Base-by-base conservation (phyloP, 345 rosid species). In the Triadica sebifera region DNA sequence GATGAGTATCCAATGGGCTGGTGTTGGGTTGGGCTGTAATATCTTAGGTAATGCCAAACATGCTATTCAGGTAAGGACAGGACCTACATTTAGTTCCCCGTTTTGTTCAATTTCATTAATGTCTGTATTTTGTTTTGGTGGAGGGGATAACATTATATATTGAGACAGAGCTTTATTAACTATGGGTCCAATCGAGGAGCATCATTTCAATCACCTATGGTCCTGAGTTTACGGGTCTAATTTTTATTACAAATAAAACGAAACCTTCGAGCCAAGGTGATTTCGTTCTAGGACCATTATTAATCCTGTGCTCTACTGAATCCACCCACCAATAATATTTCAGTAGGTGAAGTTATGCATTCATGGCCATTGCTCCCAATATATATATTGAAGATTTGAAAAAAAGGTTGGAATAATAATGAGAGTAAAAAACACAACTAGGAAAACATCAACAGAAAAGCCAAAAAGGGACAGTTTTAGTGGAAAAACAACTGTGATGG, bases 1-100 rank as follows among this genome's bases (percentile, higher is more conserved):
- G 51, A 74, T 53, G 75, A 74, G 81, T 4, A 85, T 85, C 86
- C 85, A 56, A 83, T 79, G 82, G 82, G 77, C 71, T 29, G 67
- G 65, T 43, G 6, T 0, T 69, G 57, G 80, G 78, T 75, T 64
- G 77, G 81, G 78, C 74, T 68, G 20, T 81, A 58, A 53, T 57
- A 17, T 76, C 82, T 49, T 66, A 69, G 69, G 67, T 59, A 80
- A 78, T 65, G 78, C 78, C 82, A 78, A 80, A 64, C 65, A 5
- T 41, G 57, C 1, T 12, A 41, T 64, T 61, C n/a, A 67, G 16
- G 58, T 43, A 29, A 74, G 37, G 76, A 68, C 81, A 45, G 34
- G 5, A 0, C 7, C 47, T 41, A 38, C 25, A 68, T 63, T 73
- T 68, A 67, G 47, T 65, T 47, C 22, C 73, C 3, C 15, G 0